phyloP scores from a whole-genome alignment of 1,139 yeast genomes.

The Protomyces inundatus region DNA sequence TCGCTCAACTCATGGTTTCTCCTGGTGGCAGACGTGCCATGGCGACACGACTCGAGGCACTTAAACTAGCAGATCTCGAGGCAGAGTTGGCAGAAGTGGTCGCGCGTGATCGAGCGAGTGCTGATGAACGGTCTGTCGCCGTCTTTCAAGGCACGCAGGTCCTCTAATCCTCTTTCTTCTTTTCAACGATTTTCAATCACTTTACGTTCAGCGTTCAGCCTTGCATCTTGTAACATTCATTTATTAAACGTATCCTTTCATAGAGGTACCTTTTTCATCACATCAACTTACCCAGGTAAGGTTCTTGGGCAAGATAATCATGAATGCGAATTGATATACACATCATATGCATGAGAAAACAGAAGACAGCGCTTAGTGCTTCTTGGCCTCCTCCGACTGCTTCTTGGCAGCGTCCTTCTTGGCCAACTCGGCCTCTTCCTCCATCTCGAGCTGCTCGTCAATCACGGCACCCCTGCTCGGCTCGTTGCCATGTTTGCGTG shows the following conservation, averaged over 20 bases:
- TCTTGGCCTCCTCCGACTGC: constrained; percentile 13
- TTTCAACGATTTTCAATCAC: no score
- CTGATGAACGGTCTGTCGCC: neutral
- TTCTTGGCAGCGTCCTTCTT: constrained; percentile 26
- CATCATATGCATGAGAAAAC: neutral
- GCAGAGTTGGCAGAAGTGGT: neutral
- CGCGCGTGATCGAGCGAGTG: neutral
- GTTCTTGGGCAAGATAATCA: no score
- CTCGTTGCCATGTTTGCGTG: constrained; percentile 21
- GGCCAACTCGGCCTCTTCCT: constrained; percentile 23
- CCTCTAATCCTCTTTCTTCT: no score
- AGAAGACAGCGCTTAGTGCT: neutral
- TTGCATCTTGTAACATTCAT: no score
- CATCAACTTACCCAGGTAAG: no score
- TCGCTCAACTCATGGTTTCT: neutral
- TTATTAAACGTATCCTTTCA: no score
- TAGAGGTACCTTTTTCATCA: no score
- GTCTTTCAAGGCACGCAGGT: neutral
- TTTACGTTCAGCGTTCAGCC: no score
- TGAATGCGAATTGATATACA: no score
- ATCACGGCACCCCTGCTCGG: constrained; percentile 22
- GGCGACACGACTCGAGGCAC: neutral
- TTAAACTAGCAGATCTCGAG: neutral
- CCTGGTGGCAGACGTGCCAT: neutral
- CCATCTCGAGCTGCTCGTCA: constrained; percentile 15